Evolutionary conservation across 805 yeast genomes (phyloP), one percentile per base, ranked within the genome.

Genomic region (Teunomyces barrocoloradensis): DNA sequence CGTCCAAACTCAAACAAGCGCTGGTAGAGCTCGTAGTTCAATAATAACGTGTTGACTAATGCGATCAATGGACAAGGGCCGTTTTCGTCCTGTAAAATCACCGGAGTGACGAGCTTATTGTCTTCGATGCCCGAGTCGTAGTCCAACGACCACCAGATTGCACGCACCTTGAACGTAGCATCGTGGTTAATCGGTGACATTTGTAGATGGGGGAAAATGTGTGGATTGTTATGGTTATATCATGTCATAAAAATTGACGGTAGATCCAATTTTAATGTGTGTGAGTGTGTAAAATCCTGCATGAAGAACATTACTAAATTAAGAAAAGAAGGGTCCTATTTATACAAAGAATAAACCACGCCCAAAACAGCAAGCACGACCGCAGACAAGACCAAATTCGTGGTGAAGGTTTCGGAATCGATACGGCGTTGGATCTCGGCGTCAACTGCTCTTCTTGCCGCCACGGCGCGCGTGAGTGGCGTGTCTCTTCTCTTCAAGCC

Each of bases 31-130:
- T 77, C 81, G 42, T 63, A 56, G 3, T 81, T 68, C 15, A 90
- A 63, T 5, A 89, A 61, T 12, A 91, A 61, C 0, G 89, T 78
- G 60, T 91, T 91, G 42, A 81, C 75, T 35, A 91, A 66, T 0
- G 96, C 91, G 11, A 91, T 76, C 33, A 91, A 64, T 1, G 96
- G 95, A 60, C 96, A 90, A 0, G 97, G 96, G 0, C 97, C 97
- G 58, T 89, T 89, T 42, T 68, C 73, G 52, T 88, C 87, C 68
- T 90, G 97, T 17, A 89, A 65, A 3, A 91, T 67, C 29, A 90
- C 80, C 36, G 81, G 81, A 48, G 84, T 75, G 53, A 48, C 52
- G 27, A 62, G 63, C 41, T 65, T 64, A 53, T 69, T 65, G 40
- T 64, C 68, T 20, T 49, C 53, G 10, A 42, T 47, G 36, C 45